A percentile compares a stretch with the other conserved stretches of the same genome.
phyloP scores from a whole-genome alignment of 306 rosid genomes.

The Acacia melanoxylon region DNA sequence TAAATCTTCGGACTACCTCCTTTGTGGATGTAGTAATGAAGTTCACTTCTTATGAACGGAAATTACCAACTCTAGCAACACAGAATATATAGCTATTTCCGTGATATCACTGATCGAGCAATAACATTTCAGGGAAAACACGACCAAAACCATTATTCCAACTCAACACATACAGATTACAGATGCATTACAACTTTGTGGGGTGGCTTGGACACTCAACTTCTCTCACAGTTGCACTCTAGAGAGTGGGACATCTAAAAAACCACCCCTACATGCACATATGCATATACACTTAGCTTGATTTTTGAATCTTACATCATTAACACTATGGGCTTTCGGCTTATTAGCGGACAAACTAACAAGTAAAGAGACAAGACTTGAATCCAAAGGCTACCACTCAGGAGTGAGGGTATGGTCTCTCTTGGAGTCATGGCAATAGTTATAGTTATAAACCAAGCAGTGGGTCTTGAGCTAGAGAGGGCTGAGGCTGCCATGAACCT shows the following conservation, averaged over 20 bases:
- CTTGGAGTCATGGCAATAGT: slow-evolving; percentile 72
- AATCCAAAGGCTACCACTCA: slow-evolving; percentile 54
- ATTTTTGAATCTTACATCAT: background rate
- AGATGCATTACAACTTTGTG: slow-evolving; percentile 11
- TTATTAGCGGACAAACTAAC: background rate
- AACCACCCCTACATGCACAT: slow-evolving; percentile 16
- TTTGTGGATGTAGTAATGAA: no score
- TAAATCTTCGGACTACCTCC: no score
- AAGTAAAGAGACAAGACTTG: background rate
- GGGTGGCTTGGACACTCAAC: slow-evolving; percentile 59
- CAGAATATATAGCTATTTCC: background rate
- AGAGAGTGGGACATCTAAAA: slow-evolving; percentile 54
- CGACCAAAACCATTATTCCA: slow-evolving; percentile 12
- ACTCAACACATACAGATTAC: background rate
- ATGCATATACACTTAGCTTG: background rate
- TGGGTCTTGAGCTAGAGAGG: slow-evolving; percentile 53
- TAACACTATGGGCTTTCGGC: background rate
- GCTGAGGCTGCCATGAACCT: slow-evolving; percentile 53
- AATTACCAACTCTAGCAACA: slow-evolving; percentile 13
- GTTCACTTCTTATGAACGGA: no score
- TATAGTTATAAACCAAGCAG: slow-evolving; percentile 66
- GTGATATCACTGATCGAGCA: slow-evolving; percentile 26
- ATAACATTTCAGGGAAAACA: slow-evolving; percentile 3
- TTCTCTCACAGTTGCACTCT: slow-evolving; percentile 34
- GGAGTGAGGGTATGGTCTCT: slow-evolving; percentile 80